Conservation (phyloP, 2,329 filamentous ascomycete species). For the Colletotrichum sp. region DNA sequence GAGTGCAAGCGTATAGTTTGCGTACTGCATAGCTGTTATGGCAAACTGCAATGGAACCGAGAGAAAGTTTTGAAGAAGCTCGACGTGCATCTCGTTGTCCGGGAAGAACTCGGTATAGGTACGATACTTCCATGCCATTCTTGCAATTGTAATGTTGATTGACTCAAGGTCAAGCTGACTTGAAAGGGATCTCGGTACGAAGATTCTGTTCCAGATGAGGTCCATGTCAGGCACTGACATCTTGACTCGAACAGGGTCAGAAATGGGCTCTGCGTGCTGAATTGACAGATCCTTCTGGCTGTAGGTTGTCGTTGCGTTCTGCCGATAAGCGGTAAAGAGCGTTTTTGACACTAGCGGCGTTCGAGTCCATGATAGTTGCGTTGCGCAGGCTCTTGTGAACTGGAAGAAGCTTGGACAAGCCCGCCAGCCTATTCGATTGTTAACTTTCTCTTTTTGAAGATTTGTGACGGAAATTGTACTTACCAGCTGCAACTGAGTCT, state of each 20-base stretch:
- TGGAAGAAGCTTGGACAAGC: slow-evolving; percentile 21
- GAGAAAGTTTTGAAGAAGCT: slow-evolving; percentile 24
- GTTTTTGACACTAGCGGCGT: slow-evolving; percentile 14
- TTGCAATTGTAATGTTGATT: slow-evolving; percentile 20
- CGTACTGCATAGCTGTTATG: slow-evolving; percentile 21
- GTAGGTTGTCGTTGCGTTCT: slow-evolving; percentile 22
- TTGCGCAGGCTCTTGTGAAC: slow-evolving; percentile 11
- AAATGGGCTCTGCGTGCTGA: slow-evolving; percentile 15
- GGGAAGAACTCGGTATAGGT: slow-evolving; percentile 26
- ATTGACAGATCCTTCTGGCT: slow-evolving; percentile 23
- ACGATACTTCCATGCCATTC: slow-evolving; percentile 25
- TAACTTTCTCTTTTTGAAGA: neutral
- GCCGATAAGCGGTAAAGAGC: slow-evolving; percentile 22
- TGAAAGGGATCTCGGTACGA: neutral
- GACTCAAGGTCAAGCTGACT: slow-evolving; percentile 5
- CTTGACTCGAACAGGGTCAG: neutral
- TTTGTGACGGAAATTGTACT: neutral
- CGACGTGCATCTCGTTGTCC: slow-evolving; percentile 18
- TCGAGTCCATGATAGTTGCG: slow-evolving; percentile 14
- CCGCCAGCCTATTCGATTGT: slow-evolving; percentile 13
- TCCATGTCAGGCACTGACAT: slow-evolving; percentile 16
- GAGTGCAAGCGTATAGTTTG: slow-evolving; percentile 21
- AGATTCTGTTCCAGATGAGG: slow-evolving; percentile 17
- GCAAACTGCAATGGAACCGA: slow-evolving; percentile 25
- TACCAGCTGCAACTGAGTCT: slow-evolving; percentile 22